phyloP scores from a whole-genome alignment of 2,329 filamentous ascomycete genomes.

The Exophiala alcalophila region DNA sequence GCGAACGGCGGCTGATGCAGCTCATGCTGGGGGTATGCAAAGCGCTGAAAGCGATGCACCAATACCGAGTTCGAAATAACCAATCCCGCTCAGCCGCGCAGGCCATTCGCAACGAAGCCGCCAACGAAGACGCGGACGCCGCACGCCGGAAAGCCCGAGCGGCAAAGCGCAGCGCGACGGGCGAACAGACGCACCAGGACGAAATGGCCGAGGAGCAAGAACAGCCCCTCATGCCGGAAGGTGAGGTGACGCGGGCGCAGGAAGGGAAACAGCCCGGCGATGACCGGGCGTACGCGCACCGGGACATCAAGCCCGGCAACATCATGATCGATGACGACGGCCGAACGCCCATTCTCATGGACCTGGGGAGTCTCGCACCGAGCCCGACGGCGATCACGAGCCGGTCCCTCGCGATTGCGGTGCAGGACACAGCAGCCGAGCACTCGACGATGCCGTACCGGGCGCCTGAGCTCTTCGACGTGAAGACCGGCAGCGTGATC shows the following conservation, averaged over 20 bases:
- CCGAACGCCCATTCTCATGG: conserved; percentile 88
- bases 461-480: conserved; percentile 95
- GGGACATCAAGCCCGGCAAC: conserved; percentile 97
- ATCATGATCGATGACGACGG: conserved; percentile 98
- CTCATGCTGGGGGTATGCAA: conserved; percentile 89
- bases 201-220: conserved; percentile 73
- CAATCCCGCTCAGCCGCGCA: conserved; percentile 49
- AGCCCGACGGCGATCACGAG: conserved; percentile 87
- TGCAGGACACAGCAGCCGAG: conserved; percentile 92
- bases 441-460: conserved; percentile 99
- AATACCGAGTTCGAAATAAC: conserved; percentile 64
- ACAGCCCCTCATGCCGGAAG: conserved; percentile 68
- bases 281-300: conserved; percentile 79
- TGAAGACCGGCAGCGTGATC: conserved; percentile 85
- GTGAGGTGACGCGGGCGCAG: conserved; percentile 65
- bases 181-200: conserved; percentile 49
- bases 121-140: conserved; percentile 50
- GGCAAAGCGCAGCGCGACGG: conserved; percentile 44
- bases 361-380: conserved; percentile 84
- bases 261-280: conserved; percentile 67
- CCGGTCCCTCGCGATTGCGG: conserved; percentile 81
- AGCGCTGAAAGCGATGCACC: conserved; percentile 85
- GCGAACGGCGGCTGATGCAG: conserved; percentile 81
- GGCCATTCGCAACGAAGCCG: conserved; percentile 54
- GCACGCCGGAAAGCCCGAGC: conserved; percentile 38